A percentile compares a stretch with the other conserved stretches of the same genome.
These are phyloP conservation scores for Anaeromyces robustus DNA, from an alignment of 192 early-diverging fungal species.

Conservation along the genomic window DNA sequence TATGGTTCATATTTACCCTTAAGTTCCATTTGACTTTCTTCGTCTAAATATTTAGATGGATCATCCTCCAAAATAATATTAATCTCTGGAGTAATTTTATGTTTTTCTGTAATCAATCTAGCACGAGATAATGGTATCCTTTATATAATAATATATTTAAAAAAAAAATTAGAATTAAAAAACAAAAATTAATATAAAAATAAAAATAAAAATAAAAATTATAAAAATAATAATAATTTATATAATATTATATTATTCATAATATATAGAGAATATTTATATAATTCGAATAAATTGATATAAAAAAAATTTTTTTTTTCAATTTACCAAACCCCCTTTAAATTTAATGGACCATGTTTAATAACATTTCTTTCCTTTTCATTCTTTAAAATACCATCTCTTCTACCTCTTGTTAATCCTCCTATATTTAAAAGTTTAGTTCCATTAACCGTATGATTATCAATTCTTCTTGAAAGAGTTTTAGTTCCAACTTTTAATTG, in stretches of 20 bases:
- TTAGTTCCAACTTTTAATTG: background rate
- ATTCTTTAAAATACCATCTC: slow-evolving; percentile 74
- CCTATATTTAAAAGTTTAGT: slow-evolving; percentile 75
- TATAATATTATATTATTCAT: no score
- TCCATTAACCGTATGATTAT: slow-evolving; percentile 75
- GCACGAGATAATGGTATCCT: background rate
- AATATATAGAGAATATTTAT: no score
- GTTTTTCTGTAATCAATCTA: background rate
- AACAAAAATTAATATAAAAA: no score
- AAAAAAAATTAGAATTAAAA: no score
- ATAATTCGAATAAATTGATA: no score
- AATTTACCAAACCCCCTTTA: slow-evolving; percentile 65
- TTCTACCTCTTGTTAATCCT: slow-evolving; percentile 72
- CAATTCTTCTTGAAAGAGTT: slow-evolving; percentile 18
- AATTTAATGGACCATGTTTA: slow-evolving; percentile 72
- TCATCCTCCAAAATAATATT: background rate
- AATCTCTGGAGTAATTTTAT: background rate
- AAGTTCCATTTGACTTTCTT: background rate
- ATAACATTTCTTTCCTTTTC: slow-evolving; percentile 72
- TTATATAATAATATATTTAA: no score
- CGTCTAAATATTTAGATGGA: background rate
- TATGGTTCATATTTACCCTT: background rate
- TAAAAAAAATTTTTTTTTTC: background rate
- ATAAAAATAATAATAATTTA: no score
- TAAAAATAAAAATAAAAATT: no score